phyloP scores from a whole-genome alignment of 805 yeast species.

The Candida corydali region DNA sequence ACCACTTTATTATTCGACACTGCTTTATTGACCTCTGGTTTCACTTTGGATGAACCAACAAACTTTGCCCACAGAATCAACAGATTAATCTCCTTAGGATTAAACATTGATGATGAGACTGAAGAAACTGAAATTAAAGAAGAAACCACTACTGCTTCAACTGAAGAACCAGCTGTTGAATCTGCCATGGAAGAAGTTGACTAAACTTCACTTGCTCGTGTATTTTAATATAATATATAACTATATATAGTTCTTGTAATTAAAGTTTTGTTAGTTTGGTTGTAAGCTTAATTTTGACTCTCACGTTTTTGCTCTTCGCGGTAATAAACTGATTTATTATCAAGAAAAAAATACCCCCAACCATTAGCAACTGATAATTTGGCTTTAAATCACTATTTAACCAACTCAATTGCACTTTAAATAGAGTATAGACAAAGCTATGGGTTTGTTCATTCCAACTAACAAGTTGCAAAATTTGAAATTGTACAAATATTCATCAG shows the following conservation, averaged over 20 bases:
- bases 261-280: neutral
- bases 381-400: too few relatives aligned
- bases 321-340: neutral
- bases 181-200: conserved; percentile 99
- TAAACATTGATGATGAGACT: conserved; percentile 93
- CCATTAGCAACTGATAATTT: neutral
- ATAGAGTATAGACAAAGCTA: too few relatives aligned
- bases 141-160: conserved; percentile 40
- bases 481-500: conserved; percentile 65
- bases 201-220: conserved; percentile 31
- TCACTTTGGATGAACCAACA: conserved; percentile 97
- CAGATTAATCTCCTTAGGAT: conserved; percentile 96
- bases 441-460: conserved; percentile 66
- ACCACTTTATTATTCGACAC: conserved; percentile 96
- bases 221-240: neutral
- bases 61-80: conserved; percentile 97
- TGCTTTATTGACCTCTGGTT: conserved; percentile 97
- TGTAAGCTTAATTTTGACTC: neutral
- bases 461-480: conserved; percentile 48
- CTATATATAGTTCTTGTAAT: conserved; percentile 1
- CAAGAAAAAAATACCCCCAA: neutral
- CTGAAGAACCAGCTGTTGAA: conserved; percentile 73
- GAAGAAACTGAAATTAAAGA: conserved; percentile 46
- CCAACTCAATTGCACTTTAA: too few relatives aligned
- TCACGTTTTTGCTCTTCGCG: neutral